Percentiles rank a stretch among this genome's conserved stretches.
Conservation (phyloP, 495 filamentous ascomycete species). For the Aspergillus sclerotioniger region DNA sequence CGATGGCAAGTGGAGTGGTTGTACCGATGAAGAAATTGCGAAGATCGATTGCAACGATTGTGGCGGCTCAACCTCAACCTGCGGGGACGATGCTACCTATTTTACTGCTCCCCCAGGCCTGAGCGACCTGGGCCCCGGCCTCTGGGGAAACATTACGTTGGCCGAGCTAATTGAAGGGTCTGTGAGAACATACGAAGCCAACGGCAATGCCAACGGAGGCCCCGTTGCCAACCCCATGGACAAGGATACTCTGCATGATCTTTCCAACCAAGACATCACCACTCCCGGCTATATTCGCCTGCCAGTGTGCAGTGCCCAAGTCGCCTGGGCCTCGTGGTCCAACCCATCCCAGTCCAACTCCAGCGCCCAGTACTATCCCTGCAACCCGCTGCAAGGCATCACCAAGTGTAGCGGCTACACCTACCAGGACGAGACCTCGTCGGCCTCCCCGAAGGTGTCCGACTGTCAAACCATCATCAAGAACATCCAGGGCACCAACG, state of each 20-base stretch:
- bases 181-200: conserved; percentile 27
- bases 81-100: conserved; percentile 1
- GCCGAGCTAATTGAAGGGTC: conserved; percentile 26
- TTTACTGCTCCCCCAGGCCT: conserved; percentile 25
- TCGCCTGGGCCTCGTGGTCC: conserved; percentile 15
- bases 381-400: conserved; percentile 20
- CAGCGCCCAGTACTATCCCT: conserved; percentile 28
- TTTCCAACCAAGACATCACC: conserved; percentile 25
- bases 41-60: conserved; percentile 10
- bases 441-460: conserved; percentile 24
- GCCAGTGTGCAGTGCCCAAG: conserved; percentile 28
- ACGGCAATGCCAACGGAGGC: conserved; percentile 30
- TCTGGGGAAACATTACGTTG: conserved; percentile 23
- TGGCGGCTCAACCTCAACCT: not conserved
- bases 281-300: conserved; percentile 29
- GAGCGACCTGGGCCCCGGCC: conserved; percentile 10
- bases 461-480: conserved; percentile 32
- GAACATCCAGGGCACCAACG: conserved; percentile 28
- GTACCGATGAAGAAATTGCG: conserved; percentile 1
- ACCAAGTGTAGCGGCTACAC: conserved; percentile 25
- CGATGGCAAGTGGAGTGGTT: conserved; percentile 7
- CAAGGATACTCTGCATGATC: conserved; percentile 14
- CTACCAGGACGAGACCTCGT: conserved; percentile 27
- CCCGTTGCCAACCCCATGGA: conserved; percentile 17
- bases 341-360: conserved; percentile 11